Evolutionary conservation across 1,284 basidiomycete genomes (phyloP), one percentile per base, ranked within the genome.

Genomic region (Phylloporus gajari): DNA sequence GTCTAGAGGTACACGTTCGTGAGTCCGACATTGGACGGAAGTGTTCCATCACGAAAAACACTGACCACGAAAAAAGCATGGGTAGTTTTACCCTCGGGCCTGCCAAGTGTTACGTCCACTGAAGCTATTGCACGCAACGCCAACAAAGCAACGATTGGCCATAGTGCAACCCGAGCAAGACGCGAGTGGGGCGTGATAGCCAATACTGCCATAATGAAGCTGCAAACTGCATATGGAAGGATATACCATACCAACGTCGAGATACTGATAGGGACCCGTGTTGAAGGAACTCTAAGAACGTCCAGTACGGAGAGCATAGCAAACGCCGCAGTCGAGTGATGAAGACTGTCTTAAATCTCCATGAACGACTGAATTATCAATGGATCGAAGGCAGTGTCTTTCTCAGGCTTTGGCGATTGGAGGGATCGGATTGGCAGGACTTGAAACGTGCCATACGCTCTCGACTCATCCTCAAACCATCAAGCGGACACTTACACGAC

Each of bases 151-250:
- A 86, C 82, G 40, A 87, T 56, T 3, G 88, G 88, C 46, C 89
- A 81, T 38, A 90, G 73, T 7, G 84, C 85, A 42, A 88, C 68
- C 48, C 88, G 86, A 38, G 86, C 75, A 17, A 75, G 56, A 44
- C 81, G 83, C 0, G 89, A 90, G 23, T 80, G 76, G 0, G 87
- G 86, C 12, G 84, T 75, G 40, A 88, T 78, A 6, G 87, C 85
- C 61, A 91, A 84, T 23, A 86, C 75, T n/a, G 89, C 89, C 40
- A 84, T 83, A 23, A 77, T 73, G 78, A 87, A 87, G 78, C 88
- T 88, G 70, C 82, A 83, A 21, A 86, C 32, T 2, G 87, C 38
- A 4, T 86, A 81, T 9, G 86, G 86, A 19, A 86, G 71, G 64
- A 87, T 67, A 73, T 83, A 72, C 3, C 4, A 69, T 23, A 44